Base-by-base conservation (phyloP, 78 protist species). In the Chrysochromulina parva region DNA sequence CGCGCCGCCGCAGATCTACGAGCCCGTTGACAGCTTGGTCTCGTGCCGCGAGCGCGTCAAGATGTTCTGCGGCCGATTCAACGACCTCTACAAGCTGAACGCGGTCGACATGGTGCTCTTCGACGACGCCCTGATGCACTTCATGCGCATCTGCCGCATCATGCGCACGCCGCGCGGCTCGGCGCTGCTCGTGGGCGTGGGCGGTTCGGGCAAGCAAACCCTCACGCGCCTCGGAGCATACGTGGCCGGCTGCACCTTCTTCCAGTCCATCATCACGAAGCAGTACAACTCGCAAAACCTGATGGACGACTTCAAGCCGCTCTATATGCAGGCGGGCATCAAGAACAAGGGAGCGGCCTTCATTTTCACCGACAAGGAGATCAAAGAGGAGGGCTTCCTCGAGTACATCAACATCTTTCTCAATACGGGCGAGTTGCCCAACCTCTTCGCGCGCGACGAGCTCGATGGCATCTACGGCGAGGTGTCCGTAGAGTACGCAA, bases 201-300 rank as follows among this genome's bases (percentile, higher is more conserved):
- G 97, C 17, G 98, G 98, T 3, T 90, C 93, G 1, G 98, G 98
- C 47, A 94, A 94, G 67, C 97, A 97, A 84, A 88, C 96, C 4
- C 88, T 97, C 54, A 96, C 98, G 47, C 82, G 93, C 9, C 95
- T 97, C 20, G 96, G 97, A 5, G 4, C 97, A 1, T 95, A 53
- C 93, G 93, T 96, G 48, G 88, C 19, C 94, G 97, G 3, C 50
- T 88, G 87, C 47, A 90, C 53, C 88, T 52, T 19, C 19, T 90
- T 88, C 88, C 96, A 94, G 90, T 78, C 96, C 82, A 28, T 59
- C 26, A 47, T 96, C 38, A 88, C 95, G 53, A 94, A 94, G 94
- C 5, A 22, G 7, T 97, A 96, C 95, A 91, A 74, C 55, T n/a
- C 20, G n/a, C 58, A 16, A 53, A 93, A 96, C 84, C 92, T 97